Evolutionary conservation across 345 rosid genomes (phyloP), one percentile per base, ranked within the genome.

Genomic region (Tarenaya hassleriana): DNA sequence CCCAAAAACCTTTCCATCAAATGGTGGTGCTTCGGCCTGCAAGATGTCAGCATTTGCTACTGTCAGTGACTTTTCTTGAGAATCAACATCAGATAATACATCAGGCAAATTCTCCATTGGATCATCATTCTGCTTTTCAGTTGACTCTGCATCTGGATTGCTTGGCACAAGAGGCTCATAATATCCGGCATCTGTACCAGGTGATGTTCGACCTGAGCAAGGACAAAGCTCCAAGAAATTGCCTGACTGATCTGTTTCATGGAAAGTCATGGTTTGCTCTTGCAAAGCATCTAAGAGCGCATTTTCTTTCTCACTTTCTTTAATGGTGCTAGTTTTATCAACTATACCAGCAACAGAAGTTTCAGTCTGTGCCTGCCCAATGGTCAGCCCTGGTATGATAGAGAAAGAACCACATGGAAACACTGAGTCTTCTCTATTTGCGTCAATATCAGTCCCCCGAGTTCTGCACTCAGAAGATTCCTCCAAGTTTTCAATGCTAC

Each of bases 51-150:
- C 49, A 52, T 41, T 59, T 2, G 55, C 49, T 19, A 9, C 34
- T 58, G 35, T 64, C 19, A 51, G 53, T 62, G 74, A 41, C 32
- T 47, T 70, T 65, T 73, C 76, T 10, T 68, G 71, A 62, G 69
- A 75, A 60, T 47, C 67, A 41, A 43, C 66, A 61, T 74, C 61
- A 67, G 67, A 63, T 35, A 58, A 31, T 42, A 68, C 32, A 75
- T 64, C 75, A 55, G 70, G 63, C 58, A 38, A 58, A 65, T 53
- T 46, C 48, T 18, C 48, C 65, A 64, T 39, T 44, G 47, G 61
- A 64, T 65, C 82, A 63, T 60, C 66, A 63, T 42, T 55, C 33
- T 68, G 60, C 68, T 56, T 65, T 49, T 76, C 55, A 58, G 43
- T 53, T 27, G 74, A 56, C 66, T 52, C 66, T 67, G 57, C 71